These are phyloP conservation scores for Mortierella claussenii DNA, from an alignment of 192 early-diverging fungal species.

Conservation along the genomic window DNA sequence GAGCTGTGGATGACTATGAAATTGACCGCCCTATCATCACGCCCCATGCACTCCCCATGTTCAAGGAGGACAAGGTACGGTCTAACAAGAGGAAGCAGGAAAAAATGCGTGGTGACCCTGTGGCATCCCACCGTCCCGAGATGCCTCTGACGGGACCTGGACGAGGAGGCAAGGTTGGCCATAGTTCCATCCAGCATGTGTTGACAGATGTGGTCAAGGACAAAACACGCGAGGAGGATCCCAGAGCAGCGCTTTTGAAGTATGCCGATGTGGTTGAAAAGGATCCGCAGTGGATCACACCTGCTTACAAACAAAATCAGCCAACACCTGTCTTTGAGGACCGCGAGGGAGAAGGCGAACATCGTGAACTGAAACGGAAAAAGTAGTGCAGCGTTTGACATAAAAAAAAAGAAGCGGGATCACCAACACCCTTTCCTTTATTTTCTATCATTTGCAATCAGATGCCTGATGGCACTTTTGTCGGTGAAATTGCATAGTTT, in stretches of 20 bases:
- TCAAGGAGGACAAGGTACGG: conserved; percentile 74
- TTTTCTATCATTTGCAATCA: not conserved
- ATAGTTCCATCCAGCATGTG: conserved; percentile 84
- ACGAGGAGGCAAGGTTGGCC: conserved; percentile 86
- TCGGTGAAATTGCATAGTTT: no score
- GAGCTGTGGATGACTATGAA: conserved; percentile 70
- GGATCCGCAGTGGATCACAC: conserved; percentile 88
- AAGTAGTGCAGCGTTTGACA: conserved; percentile 16
- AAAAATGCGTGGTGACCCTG: conserved; percentile 76
- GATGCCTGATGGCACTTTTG: no score
- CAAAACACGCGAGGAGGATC: conserved; percentile 87
- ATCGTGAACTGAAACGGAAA: conserved; percentile 61
- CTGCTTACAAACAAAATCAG: conserved; percentile 83
- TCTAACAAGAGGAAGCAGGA: conserved; percentile 78
- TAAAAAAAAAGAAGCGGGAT: not conserved
- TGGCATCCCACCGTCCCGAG: conserved; percentile 81
- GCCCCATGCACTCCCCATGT: conserved; percentile 90
- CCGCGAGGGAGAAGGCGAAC: conserved; percentile 64
- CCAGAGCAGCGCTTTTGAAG: conserved; percentile 89
- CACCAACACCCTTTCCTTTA: no score
- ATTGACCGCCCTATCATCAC: conserved; percentile 82
- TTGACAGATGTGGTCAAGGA: conserved; percentile 83
- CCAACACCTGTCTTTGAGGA: conserved; percentile 78
- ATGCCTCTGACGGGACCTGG: conserved; percentile 84
- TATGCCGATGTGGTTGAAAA: conserved; percentile 82